Evolutionary conservation across 2,329 filamentous ascomycete genomes (phyloP).

Genomic region (Sporothrix inflata): DNA sequence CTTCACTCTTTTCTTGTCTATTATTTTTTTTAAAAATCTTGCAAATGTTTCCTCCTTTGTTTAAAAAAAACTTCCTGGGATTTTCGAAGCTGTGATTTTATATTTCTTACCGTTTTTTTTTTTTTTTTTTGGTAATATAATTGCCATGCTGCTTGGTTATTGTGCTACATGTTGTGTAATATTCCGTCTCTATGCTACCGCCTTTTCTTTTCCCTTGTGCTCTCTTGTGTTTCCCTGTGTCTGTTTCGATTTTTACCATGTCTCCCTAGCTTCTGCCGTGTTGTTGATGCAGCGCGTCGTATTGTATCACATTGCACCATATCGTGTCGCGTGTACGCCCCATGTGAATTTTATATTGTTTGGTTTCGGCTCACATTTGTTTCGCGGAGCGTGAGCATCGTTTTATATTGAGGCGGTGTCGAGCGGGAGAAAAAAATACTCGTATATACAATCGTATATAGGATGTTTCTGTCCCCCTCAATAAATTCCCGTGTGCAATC

Average conservation of each 20-base stretch:
- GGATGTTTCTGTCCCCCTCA: neutral
- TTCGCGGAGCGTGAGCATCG: slow-evolving; percentile 4
- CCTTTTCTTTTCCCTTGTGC: no score
- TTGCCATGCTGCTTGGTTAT: no score
- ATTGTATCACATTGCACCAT: neutral
- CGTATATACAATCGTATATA: neutral
- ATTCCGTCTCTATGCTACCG: no score
- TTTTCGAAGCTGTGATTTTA: no score
- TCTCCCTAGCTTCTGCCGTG: neutral
- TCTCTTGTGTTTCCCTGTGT: neutral
- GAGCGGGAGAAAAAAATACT: neutral
- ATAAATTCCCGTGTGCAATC: neutral
- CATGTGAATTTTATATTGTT: neutral
- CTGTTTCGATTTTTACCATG: neutral
- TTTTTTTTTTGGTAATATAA: no score
- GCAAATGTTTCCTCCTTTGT: no score
- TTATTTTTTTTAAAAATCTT: no score
- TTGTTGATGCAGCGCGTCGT: neutral
- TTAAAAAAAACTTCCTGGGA: no score
- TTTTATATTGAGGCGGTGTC: slow-evolving; percentile 4
- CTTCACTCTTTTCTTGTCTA: no score
- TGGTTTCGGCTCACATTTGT: slow-evolving; percentile 18
- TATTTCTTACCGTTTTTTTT: no score
- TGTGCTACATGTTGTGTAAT: no score
- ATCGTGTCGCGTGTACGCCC: neutral